Evolutionary conservation across 2,329 filamentous ascomycete species (phyloP), one percentile per base, ranked within the genome.

Genomic region (Colletotrichum sp.): DNA sequence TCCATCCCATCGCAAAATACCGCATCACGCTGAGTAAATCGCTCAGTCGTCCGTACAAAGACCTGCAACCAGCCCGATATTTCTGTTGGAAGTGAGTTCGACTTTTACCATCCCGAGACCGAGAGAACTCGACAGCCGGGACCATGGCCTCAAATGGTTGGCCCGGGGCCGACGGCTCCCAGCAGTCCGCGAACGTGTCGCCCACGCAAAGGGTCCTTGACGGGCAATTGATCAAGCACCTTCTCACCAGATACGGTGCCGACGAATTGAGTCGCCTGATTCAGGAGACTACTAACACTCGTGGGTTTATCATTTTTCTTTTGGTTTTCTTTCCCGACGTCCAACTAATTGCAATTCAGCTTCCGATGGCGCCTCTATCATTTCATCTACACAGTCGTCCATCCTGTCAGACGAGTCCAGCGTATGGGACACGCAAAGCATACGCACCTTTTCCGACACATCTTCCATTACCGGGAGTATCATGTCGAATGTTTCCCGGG

Each of bases 381-480:
- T 85, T 26, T 84, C 84, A 8, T 83, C 79, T 21, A 81, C 82
- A 68, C 82, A 83, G 24, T 83, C 83, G 8, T 84, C 83, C 8
- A 80, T 83, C 62, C 80, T 83, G 26, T 83, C 83, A 28, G 83
- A 85, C 61, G 82, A 84, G 15, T 79, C 83, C 56, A 85, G 84
- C 71, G 76, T 85, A 32, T 85, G 85, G 76, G 84, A 86, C 67
- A 79, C 79, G 8, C 71, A 78, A 61, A 85, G 84, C 73, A 82
- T 85, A 66, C 80, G 83, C 38, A 82, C 85, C 30, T 82, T 83
- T 32, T 86, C 85, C 68, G 85, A 87, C 77, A 82, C 84, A 52
- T 84, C 83, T 15, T 85, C 84, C 26, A 82, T 83, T 21, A 83
- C 83, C 18, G 83, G 83, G 58, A 86, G 84, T 75, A 84, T 87